Base-by-base conservation (phyloP, 805 yeast genomes). In the Barnettozyma wickerhamii region DNA sequence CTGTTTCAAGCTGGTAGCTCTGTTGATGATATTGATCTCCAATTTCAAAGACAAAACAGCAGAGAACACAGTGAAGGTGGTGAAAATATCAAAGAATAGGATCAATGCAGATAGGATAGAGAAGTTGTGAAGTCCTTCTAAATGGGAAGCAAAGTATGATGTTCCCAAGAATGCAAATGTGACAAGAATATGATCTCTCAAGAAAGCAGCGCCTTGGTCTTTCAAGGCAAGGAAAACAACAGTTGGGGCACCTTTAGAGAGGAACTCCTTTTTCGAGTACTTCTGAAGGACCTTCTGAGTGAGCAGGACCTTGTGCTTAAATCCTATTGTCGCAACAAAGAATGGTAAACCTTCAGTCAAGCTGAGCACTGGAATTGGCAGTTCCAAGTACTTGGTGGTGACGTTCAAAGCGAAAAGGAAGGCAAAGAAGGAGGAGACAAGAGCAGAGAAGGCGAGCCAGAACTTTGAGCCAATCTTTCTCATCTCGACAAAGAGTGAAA, bases 291-390 rank as follows among this genome's bases (percentile, higher is more conserved):
- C 80, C 34, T 76, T 74, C 17, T 74, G 65, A 1, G 96, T 83
- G 48, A 89, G 72, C 10, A 77, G 69, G 15, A 87, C 75, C 55
- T 90, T 88, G 60, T 86, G 84, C 59, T 87, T 89, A 64, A 91
- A 91, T 2, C 98, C 99, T 56, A 91, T 78, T 5, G 88, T 81
- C 17, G 95, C 88, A 18, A 91, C 95, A 56, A 91, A 74, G 63
- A 91, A 91, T 18, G 99, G 99, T 34, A 91, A 65, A 26, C 97
- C 97, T 65, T 91, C 97, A 42, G 89, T 77, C 49, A 91, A 69
- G 41, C 86, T 78, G 41, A 85, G 67, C 41, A 87, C 68, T 7
- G 95, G 79, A 24, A 91, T 81, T 37, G 74, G 74, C 34, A 77
- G 65, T 27, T 77, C 74, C 35, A 84, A 64, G 23, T 76, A 55